Percentiles rank a stretch among this genome's conserved stretches.
Evolutionary conservation across 371 early-diverging fungal genomes (phyloP).

Genomic region (Apophysomyces variabilis): DNA sequence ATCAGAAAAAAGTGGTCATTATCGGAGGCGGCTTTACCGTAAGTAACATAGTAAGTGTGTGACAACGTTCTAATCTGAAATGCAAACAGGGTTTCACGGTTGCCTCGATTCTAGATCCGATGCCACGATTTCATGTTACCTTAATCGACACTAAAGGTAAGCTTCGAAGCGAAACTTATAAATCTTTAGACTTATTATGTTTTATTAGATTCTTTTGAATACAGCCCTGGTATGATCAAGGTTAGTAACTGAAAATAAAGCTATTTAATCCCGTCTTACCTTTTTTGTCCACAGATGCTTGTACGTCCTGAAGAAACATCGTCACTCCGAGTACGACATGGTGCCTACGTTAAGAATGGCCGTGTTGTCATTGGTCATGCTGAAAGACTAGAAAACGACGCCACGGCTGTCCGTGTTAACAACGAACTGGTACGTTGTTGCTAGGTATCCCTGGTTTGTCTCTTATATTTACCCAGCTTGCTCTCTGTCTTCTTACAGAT

Average conservation of each 20-base stretch:
- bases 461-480: too few species aligned
- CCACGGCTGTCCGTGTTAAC: slow-evolving; percentile 31
- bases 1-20: slow-evolving; percentile 26
- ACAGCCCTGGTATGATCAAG: slow-evolving; percentile 43
- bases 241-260: slow-evolving; percentile 6
- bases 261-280: not conserved
- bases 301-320: slow-evolving; percentile 39
- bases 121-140: slow-evolving; percentile 32
- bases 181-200: not conserved
- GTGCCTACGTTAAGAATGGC: slow-evolving; percentile 41
- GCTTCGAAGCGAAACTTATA: not conserved
- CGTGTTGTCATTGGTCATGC: slow-evolving; percentile 44
- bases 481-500: slow-evolving; percentile 25
- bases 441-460: too few species aligned
- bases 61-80: slow-evolving; percentile 25
- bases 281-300: slow-evolving; percentile 18
- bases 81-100: slow-evolving; percentile 33
- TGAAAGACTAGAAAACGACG: slow-evolving; percentile 28
- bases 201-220: slow-evolving; percentile 42
- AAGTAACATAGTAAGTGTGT: slow-evolving; percentile 27
- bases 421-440: slow-evolving; percentile 27
- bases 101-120: slow-evolving; percentile 32
- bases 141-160: slow-evolving; percentile 34
- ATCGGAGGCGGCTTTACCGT: slow-evolving; percentile 29
- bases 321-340: slow-evolving; percentile 43